phyloP scores from a whole-genome alignment of 768 basidiomycete species.

The Tylopilus cervinicoccineus region DNA sequence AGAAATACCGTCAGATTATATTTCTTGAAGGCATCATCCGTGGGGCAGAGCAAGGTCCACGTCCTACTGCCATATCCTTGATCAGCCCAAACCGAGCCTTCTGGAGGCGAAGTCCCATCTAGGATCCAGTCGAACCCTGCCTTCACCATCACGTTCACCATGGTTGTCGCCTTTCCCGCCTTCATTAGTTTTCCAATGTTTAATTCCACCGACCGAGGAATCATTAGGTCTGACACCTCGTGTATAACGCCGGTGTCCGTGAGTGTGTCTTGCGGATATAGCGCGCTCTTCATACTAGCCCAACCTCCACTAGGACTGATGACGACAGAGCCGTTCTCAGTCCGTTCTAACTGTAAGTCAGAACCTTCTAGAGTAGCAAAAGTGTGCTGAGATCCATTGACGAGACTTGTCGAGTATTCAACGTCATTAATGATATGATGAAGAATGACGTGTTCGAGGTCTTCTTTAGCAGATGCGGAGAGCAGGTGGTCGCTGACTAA shows the following conservation, averaged over 20 bases:
- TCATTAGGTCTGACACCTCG: slow-evolving; percentile 76
- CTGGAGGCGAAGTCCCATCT: slow-evolving; percentile 77
- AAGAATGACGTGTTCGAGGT: slow-evolving; percentile 79
- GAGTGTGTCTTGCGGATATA: slow-evolving; percentile 62
- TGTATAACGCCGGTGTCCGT: slow-evolving; percentile 91
- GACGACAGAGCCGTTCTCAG: slow-evolving; percentile 43
- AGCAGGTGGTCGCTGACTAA: slow-evolving; percentile 87
- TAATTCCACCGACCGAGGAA: slow-evolving; percentile 84
- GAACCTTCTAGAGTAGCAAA: slow-evolving; percentile 84
- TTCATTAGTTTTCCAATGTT: slow-evolving; percentile 87
- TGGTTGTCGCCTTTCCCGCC: slow-evolving; percentile 85
- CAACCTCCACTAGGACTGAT: slow-evolving; percentile 75
- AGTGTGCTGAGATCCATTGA: slow-evolving; percentile 63
- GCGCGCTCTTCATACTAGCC: slow-evolving; percentile 60
- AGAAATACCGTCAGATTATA: slow-evolving; percentile 77
- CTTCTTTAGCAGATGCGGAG: slow-evolving; percentile 67
- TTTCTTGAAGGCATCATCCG: slow-evolving; percentile 87
- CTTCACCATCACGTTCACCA: slow-evolving; percentile 77
- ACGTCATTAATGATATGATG: slow-evolving; percentile 82
- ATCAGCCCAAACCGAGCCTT: slow-evolving; percentile 63
- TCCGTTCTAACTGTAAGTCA: slow-evolving; percentile 67
- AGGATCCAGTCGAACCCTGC: slow-evolving; percentile 91
- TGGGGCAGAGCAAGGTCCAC: slow-evolving; percentile 90
- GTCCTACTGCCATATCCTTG: slow-evolving; percentile 44
- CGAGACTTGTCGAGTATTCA: slow-evolving; percentile 61